A percentile compares a stretch with the other conserved stretches of the same genome.
Evolutionary conservation across 371 early-diverging fungal genomes (phyloP).

Genomic region (Choanephora cucurbitarum): DNA sequence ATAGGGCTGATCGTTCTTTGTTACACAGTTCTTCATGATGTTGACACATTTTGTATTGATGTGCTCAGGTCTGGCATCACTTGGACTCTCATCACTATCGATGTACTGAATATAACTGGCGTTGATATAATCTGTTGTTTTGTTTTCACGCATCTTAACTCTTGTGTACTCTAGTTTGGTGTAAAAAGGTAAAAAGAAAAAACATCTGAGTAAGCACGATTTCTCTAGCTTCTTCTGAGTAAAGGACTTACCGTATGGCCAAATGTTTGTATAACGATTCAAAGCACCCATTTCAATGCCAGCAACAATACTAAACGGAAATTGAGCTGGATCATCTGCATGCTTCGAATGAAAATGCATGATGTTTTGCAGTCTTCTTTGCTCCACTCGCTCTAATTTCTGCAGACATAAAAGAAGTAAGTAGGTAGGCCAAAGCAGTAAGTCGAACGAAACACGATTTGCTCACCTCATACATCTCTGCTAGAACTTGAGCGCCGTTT

Average conservation of each 20-base stretch:
- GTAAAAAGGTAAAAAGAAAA: constrained; percentile 20
- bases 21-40: constrained; percentile 24
- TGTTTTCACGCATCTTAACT: constrained; percentile 39
- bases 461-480: constrained; percentile 48
- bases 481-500: constrained; percentile 37
- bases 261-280: constrained; percentile 80
- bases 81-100: constrained; percentile 58
- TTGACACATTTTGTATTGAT: constrained; percentile 23
- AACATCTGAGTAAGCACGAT: constrained; percentile 20
- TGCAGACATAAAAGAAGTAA: constrained; percentile 13
- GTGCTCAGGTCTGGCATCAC: constrained; percentile 68
- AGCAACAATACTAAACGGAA: constrained; percentile 63
- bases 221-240: no score
- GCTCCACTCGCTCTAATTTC: constrained; percentile 61
- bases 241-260: constrained; percentile 64
- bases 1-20: constrained; percentile 20
- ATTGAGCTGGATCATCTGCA: constrained; percentile 39
- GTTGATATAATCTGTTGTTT: constrained; percentile 81
- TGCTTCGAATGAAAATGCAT: constrained; percentile 58
- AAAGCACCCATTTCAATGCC: constrained; percentile 67
- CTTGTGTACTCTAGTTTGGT: constrained; percentile 54
- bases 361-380: constrained; percentile 64
- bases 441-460: constrained; percentile 3
- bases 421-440: not conserved
- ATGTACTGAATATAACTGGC: constrained; percentile 57